Evolutionary conservation across 2,329 filamentous ascomycete species (phyloP).

Genomic region (Phyllosticta citriasiana): DNA sequence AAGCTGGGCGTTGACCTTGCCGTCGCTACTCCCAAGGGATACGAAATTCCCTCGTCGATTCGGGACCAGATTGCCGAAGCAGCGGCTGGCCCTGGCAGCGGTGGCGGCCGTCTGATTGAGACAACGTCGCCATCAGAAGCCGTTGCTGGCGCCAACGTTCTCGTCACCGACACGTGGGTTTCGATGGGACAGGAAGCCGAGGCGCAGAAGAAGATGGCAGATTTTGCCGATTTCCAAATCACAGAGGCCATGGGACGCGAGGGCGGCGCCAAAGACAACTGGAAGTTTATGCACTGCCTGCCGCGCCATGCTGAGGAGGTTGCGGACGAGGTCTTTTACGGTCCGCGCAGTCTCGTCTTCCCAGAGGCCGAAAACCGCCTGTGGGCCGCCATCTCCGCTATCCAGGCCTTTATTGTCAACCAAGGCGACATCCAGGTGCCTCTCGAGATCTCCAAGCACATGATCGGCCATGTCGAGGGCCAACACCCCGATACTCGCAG

Average conservation of each 20-base stretch:
- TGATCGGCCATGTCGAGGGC: not conserved
- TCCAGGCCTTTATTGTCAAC: conserved; percentile 91
- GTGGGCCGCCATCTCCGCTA: conserved; percentile 73
- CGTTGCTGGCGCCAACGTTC: conserved; percentile 73
- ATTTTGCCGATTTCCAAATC: conserved; percentile 85
- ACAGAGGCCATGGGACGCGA: conserved; percentile 73
- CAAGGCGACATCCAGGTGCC: conserved; percentile 58
- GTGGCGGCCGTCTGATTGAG: conserved; percentile 60
- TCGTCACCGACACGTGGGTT: conserved; percentile 97
- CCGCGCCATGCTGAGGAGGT: conserved; percentile 91
- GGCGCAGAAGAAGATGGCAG: conserved; percentile 62
- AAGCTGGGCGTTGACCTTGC: conserved; percentile 82
- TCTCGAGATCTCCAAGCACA: not conserved
- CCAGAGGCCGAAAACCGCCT: conserved; percentile 89
- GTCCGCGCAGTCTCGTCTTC: conserved; percentile 76
- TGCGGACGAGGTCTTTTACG: conserved; percentile 88
- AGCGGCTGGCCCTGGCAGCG: conserved; percentile 35
- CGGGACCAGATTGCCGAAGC: conserved; percentile 59
- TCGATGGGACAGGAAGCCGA: conserved; percentile 97
- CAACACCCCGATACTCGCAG: too few relatives aligned
- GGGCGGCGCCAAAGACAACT: conserved; percentile 76
- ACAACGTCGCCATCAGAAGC: conserved; percentile 75
- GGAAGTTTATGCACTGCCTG: conserved; percentile 99
- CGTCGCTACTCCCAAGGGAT: conserved; percentile 78
- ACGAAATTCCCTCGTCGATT: conserved; percentile 70